Base-by-base conservation (phyloP, 1,139 yeast genomes). In the Candida glucosophila region DNA sequence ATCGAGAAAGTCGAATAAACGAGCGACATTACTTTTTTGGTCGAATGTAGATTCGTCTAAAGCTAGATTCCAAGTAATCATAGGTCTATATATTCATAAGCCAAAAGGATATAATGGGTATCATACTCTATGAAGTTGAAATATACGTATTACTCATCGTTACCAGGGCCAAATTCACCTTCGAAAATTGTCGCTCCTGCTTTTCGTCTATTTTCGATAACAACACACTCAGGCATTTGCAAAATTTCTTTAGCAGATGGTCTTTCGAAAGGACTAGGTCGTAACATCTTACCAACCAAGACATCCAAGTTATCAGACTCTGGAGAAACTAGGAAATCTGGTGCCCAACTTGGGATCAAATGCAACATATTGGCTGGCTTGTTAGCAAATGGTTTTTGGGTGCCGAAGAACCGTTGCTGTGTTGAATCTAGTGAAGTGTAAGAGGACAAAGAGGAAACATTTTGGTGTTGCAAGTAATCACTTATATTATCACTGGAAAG, bases 101-200 rank as follows among this genome's bases (percentile, higher is more conserved):
- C n/a, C n/a, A n/a, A n/a, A n/a, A n/a, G n/a, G n/a, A n/a, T n/a
- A n/a, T n/a, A n/a, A n/a, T n/a, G n/a, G n/a, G n/a, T n/a, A n/a
- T n/a, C n/a, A n/a, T n/a, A n/a, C n/a, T n/a, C n/a, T n/a, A n/a
- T n/a, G n/a, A n/a, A n/a, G n/a, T n/a, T n/a, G n/a, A n/a, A n/a
- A n/a, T n/a, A n/a, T n/a, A n/a, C n/a, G n/a, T n/a, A n/a, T n/a
- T n/a, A n/a, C n/a, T 47, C 47, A 25, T 8, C 12, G 12, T 19
- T 7, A 7, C 12, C 21, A 6, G 97, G 96, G 0, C 98, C 98
- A 50, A 72, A 88, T 41, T 90, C 97, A 19, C 97, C 98, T 55
- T 90, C 99, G 43, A 79, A 92, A 37, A 90, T 82, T 2, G 90
- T 82, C 1, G 97, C 96, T 3, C 98, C 98, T 4, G 95, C 88